Evolutionary conservation across 2,329 filamentous ascomycete species (phyloP), one percentile per base, ranked within the genome.

Genomic region (Cryphonectria nitschkei): DNA sequence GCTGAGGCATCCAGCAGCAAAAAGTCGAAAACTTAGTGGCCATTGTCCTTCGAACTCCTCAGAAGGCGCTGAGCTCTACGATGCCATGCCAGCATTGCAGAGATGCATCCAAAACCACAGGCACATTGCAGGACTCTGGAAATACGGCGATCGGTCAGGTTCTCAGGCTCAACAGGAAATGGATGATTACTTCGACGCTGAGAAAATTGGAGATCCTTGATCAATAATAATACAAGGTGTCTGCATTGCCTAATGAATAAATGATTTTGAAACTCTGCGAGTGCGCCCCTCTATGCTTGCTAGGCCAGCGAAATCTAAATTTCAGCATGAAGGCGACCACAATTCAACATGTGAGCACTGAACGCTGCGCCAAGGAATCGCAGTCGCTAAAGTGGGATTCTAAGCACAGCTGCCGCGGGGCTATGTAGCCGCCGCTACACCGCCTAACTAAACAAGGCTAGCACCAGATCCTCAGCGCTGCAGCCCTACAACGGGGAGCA

Each of bases 361-460:
- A 56, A 56, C 13, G 3, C n/a, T 56, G 54, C 26, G 26, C 34
- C 32, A n/a, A 32, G 34, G 32, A 61, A 39, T 61, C 58, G 58
- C 26, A 39, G 5, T n/a, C 19, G 52, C 52, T 56, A 11, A 56
- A 56, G 26, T 29, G 4, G 52, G 13, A 29, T 56, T 14, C 52
- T 50, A 29, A 32, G 39, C 26, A 37, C 39, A 64, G 39, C 16
- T 58, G 26, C 54, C 54, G 26, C 16, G 29, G 46, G 14, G 26
- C 54, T 14, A 58, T 26, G 14, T 29, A 56, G 54, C 14, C 41
- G 39, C 32, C 19, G 32, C 54, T 67, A 60, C 65, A 67, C 65
- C 65, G 54, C 65, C 54, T 67, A 67, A 60, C 65, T 43, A 56
- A 67, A 61, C 5, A 8, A 54, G 64, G 26, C 32, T 65, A 65